A percentile compares a stretch with the other conserved stretches of the same genome.
phyloP scores from a whole-genome alignment of 192 early-diverging fungal species.

The Backusella parvicylindrica region DNA sequence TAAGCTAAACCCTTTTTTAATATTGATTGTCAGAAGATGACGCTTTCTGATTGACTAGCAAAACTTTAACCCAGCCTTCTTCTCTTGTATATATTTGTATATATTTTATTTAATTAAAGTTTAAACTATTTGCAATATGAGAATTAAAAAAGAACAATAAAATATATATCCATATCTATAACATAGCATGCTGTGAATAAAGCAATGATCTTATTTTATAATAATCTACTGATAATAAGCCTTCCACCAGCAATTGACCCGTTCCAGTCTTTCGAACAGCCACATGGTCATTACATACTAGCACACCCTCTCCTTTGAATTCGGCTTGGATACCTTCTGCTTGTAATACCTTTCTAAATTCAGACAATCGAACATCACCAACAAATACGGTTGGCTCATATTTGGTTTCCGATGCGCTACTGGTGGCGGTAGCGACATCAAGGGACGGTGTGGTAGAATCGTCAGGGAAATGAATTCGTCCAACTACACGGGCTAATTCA shows the following conservation, averaged over 20 bases:
- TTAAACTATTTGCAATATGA: neutral
- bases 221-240: conserved; percentile 62
- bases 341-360: conserved; percentile 70
- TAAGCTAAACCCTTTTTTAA: neutral
- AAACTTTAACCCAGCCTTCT: too few species aligned
- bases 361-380: conserved; percentile 82
- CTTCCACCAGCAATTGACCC: conserved; percentile 57
- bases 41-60: neutral
- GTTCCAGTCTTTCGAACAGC: conserved; percentile 57
- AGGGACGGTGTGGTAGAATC: conserved; percentile 70
- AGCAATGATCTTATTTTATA: conserved; percentile 65
- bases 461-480: conserved; percentile 64
- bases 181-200: conserved; percentile 70
- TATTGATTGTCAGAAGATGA: neutral
- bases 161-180: conserved; percentile 45
- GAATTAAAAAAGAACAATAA: neutral
- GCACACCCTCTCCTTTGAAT: conserved; percentile 79
- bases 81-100: too few species aligned
- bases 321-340: conserved; percentile 72
- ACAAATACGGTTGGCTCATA: conserved; percentile 69
- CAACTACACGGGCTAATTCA: conserved; percentile 72
- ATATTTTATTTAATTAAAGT: neutral
- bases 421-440: conserved; percentile 38
- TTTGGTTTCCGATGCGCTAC: conserved; percentile 17
- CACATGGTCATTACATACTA: conserved; percentile 81